Conservation (phyloP, 352 stramenopile species). For the Phytophthora meadii region DNA sequence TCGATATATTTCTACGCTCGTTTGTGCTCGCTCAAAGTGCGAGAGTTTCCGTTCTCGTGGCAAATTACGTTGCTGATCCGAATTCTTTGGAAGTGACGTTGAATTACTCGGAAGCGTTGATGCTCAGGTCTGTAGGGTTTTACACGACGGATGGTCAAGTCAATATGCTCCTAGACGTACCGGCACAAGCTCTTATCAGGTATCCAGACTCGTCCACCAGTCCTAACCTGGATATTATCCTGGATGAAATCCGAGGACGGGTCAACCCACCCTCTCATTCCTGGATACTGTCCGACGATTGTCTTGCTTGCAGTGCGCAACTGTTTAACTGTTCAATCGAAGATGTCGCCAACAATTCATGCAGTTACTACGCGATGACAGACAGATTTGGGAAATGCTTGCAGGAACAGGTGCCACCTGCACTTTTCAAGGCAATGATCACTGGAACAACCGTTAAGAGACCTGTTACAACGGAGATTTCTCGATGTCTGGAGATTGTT, state of each 20-base stretch:
- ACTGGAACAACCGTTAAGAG: not conserved
- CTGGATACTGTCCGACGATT: constrained; percentile 17
- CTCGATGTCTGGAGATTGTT: constrained; percentile 1
- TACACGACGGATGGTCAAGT: constrained; percentile 1
- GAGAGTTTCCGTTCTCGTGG: constrained; percentile 5
- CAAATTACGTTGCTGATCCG: not conserved
- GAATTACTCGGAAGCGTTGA: constrained; percentile 13
- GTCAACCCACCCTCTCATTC: constrained; percentile 4
- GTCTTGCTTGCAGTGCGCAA: constrained; percentile 14
- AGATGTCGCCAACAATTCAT: constrained; percentile 4
- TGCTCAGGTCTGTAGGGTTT: constrained; percentile 13
- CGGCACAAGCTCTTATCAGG: constrained; percentile 5
- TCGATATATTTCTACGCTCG: constrained; percentile 16
- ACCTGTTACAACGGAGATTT: constrained; percentile 9
- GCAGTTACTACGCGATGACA: constrained; percentile 9
- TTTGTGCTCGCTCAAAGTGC: constrained; percentile 19
- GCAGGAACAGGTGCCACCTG: constrained; percentile 6
- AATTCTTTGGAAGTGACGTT: constrained; percentile 6
- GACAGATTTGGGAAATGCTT: constrained; percentile 20
- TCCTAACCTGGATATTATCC: constrained; percentile 13
- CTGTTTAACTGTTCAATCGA: constrained; percentile 12
- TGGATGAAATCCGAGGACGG: constrained; percentile 8
- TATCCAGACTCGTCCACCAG: constrained; percentile 5
- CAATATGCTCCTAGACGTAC: constrained; percentile 1
- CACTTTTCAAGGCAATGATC: constrained; percentile 1